A percentile compares a stretch with the other conserved stretches of the same genome.
phyloP scores from a whole-genome alignment of 805 yeast species.

The Metschnikowia lachancei region DNA sequence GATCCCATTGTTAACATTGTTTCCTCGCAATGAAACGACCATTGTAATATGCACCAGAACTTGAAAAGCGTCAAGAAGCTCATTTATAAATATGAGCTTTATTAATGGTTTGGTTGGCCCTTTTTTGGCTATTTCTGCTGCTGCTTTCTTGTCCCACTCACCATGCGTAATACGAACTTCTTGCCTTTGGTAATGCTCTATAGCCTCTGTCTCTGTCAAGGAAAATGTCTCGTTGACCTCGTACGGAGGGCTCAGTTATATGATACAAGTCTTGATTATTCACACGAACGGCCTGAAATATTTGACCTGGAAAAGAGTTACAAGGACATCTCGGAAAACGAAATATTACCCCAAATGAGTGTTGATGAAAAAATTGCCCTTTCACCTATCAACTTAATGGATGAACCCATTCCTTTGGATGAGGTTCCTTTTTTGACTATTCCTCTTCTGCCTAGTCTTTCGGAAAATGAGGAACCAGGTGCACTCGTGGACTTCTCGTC shows the following conservation, averaged over 20 bases:
- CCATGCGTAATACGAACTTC: neutral
- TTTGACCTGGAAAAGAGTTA: neutral
- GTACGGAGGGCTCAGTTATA: neutral
- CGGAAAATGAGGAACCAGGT: neutral
- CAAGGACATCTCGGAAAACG: neutral
- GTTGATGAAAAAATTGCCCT: neutral
- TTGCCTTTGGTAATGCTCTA: neutral
- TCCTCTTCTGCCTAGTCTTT: neutral
- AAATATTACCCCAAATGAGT: no score
- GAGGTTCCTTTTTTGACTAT: neutral
- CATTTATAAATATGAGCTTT: no score
- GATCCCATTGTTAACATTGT: no score
- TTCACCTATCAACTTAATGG: slow-evolving; percentile 2
- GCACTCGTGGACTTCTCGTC: neutral
- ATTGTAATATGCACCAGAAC: no score
- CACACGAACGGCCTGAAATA: neutral
- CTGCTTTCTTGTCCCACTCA: neutral
- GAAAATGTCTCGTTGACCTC: neutral
- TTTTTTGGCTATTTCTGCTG: no score
- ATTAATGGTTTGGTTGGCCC: no score
- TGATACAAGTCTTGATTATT: no score
- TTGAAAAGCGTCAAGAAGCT: no score
- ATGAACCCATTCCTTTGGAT: slow-evolving; percentile 1
- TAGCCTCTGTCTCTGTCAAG: neutral
- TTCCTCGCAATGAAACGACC: no score